These are phyloP conservation scores for Tulasnella sp. DNA, from an alignment of 768 basidiomycete genomes.

Conservation along the genomic window DNA sequence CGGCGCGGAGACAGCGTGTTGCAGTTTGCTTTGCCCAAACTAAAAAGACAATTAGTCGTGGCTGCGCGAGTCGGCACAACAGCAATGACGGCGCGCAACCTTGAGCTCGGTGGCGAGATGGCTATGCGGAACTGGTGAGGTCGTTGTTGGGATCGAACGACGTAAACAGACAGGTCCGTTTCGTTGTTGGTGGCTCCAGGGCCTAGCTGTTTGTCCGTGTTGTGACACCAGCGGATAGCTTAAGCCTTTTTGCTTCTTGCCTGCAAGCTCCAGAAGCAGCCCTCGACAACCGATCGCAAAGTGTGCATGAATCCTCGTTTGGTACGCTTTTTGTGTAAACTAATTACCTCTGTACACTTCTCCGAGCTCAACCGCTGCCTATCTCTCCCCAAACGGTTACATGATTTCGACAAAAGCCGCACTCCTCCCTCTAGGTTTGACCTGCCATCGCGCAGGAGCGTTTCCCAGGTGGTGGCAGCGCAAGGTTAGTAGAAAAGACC, in stretches of 20 bases:
- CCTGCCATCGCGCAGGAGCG: too few relatives aligned
- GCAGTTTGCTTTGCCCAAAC: background rate
- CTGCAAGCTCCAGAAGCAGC: background rate
- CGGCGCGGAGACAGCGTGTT: background rate
- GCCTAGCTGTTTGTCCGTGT: background rate
- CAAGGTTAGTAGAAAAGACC: too few relatives aligned
- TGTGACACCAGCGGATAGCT: background rate
- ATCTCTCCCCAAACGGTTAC: too few relatives aligned
- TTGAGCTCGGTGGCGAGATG: background rate
- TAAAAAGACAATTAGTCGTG: background rate
- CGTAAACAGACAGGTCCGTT: background rate
- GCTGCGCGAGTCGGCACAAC: background rate
- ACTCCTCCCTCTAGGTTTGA: too few relatives aligned
- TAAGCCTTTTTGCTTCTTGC: background rate
- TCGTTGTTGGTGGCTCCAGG: background rate
- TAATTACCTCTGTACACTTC: background rate
- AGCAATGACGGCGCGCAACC: background rate
- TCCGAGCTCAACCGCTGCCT: background rate
- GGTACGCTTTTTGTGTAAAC: background rate
- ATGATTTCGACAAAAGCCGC: too few relatives aligned
- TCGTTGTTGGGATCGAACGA: background rate
- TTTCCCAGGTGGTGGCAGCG: too few relatives aligned
- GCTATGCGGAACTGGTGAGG: background rate
- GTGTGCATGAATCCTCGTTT: background rate
- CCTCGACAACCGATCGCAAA: background rate